Evolutionary conservation across 1,139 yeast species (phyloP), one percentile per base, ranked within the genome.

Genomic region (Sugiyamaella grinbergsii): DNA sequence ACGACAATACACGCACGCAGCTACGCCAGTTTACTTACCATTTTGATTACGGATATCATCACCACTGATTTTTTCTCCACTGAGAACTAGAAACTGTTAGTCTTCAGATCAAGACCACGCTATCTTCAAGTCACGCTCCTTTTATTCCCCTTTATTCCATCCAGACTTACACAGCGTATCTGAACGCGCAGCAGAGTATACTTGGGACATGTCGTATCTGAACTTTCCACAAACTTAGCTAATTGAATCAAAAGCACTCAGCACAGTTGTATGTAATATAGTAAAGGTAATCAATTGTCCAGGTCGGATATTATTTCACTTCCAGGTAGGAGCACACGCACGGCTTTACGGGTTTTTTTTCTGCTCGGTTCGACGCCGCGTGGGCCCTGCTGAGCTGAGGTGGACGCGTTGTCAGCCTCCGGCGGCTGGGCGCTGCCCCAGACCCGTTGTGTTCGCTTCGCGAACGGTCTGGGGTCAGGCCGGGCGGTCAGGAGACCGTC

Each of bases 41-140:
- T 94, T 93, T 71, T 94, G 98, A 67, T 89, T 87, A 65, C 98
- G 84, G 60, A 94, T 87, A 67, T 94, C 98, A 65, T 91, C 96
- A 54, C 98, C 98, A 69, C 95, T 84, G 60, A 90, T 75, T 71
- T 94, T 93, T 69, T 93, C 96, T 61, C 98, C 99, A 62, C 96
- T 96, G 60, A 94, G 81, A 71, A 93, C 78, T 74, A n/a, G 11
- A 20, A 39, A 7, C 10, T 16, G 50, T 49, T 43, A 51, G 52
- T 44, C 53, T n/a, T n/a, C n/a, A n/a, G n/a, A n/a, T n/a, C n/a
- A n/a, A n/a, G n/a, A n/a, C n/a, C n/a, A n/a, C n/a, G n/a, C n/a
- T n/a, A n/a, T n/a, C n/a, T n/a, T n/a, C n/a, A n/a, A n/a, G n/a
- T n/a, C n/a, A n/a, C n/a, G n/a, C n/a, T n/a, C n/a, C n/a, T n/a